These are phyloP conservation scores for Ogataea ramenticola DNA, from an alignment of 805 yeast genomes.

Conservation along the genomic window DNA sequence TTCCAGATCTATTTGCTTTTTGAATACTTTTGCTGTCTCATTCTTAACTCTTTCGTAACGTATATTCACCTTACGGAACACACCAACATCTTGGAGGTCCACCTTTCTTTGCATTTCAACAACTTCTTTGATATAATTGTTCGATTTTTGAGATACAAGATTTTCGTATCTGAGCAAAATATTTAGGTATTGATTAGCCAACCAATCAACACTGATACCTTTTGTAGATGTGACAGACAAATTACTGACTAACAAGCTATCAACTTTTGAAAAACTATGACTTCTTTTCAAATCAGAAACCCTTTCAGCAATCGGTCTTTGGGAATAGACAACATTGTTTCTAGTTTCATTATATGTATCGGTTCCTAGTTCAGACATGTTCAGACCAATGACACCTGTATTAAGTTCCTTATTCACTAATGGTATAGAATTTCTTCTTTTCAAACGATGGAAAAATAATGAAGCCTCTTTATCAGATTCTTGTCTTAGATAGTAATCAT, in stretches of 20 bases:
- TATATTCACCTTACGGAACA: constrained; percentile 12
- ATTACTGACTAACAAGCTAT: constrained; percentile 8
- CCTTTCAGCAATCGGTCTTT: constrained; percentile 1
- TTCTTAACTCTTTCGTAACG: constrained; percentile 2
- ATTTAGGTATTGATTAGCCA: constrained; percentile 19
- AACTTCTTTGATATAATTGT: not conserved
- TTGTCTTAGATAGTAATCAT: not conserved
- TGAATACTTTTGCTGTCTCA: constrained; percentile 13
- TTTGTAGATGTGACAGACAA: constrained; percentile 11
- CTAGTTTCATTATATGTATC: not conserved
- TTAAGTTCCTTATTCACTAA: constrained; percentile 26
- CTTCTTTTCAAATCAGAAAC: constrained; percentile 20
- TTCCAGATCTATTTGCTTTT: constrained; percentile 19
- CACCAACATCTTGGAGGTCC: constrained; percentile 11
- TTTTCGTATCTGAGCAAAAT: constrained; percentile 15
- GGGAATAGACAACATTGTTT: not conserved
- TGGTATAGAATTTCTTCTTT: constrained; percentile 35
- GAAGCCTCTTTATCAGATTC: not conserved
- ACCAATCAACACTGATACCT: constrained; percentile 14
- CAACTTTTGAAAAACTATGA: constrained; percentile 26
- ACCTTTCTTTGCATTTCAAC: not conserved
- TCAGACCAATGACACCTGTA: constrained; percentile 12
- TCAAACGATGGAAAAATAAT: constrained; percentile 15
- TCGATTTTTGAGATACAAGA: not conserved
- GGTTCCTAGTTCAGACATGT: not conserved